Percentiles rank a stretch among this genome's conserved stretches.
phyloP scores from a whole-genome alignment of 148 eudicot species.

The Amaranthus palmeri region DNA sequence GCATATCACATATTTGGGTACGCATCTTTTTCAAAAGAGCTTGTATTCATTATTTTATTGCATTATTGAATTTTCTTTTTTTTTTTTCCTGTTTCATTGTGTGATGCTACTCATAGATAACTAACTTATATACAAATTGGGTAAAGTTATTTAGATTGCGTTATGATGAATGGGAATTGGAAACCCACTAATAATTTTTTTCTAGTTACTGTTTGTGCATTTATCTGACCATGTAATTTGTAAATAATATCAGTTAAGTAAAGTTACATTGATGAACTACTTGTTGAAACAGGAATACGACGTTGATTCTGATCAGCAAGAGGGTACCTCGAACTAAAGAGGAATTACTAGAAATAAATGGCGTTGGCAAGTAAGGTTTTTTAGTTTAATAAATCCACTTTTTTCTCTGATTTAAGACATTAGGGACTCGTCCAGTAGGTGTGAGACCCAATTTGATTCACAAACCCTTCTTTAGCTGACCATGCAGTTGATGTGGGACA shows the following conservation, averaged over 20 bases:
- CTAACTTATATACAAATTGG: neutral
- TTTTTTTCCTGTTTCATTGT: neutral
- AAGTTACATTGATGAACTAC: conserved; percentile 1
- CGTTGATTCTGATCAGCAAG: conserved; percentile 43
- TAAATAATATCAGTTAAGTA: neutral
- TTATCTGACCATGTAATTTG: neutral
- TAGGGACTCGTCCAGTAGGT: too few species aligned
- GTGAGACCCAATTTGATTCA: too few species aligned
- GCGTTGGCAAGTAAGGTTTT: conserved; percentile 74
- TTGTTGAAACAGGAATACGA: conserved; percentile 42
- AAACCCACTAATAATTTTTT: neutral
- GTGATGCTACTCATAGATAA: neutral
- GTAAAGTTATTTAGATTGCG: neutral
- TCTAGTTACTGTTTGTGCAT: neutral
- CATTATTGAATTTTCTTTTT: neutral
- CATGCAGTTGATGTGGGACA: too few species aligned
- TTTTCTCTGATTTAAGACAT: neutral
- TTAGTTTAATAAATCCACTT: neutral
- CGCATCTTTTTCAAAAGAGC: conserved; percentile 14
- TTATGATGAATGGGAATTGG: neutral
- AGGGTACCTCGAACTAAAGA: conserved; percentile 69
- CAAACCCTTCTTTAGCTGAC: too few species aligned
- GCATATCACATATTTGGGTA: conserved; percentile 78
- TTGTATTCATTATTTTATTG: neutral
- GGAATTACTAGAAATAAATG: conserved; percentile 66